Percentiles rank a stretch among this genome's conserved stretches.
These are phyloP conservation scores for Rubia occidens DNA, from an alignment of 305 asterid genomes.

Conservation along the genomic window DNA sequence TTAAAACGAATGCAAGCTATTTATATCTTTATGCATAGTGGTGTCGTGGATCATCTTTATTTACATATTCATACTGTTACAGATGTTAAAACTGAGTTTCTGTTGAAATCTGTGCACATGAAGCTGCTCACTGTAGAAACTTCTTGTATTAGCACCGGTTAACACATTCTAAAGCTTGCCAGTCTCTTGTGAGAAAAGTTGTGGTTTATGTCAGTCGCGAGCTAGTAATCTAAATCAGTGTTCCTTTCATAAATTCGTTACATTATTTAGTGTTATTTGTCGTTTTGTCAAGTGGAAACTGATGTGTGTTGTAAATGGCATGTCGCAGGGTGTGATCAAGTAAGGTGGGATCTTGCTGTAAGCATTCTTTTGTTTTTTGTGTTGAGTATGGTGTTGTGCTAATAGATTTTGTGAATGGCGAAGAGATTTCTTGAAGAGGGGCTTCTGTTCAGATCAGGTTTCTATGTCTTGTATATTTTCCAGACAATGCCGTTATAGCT, in stretches of 20 bases:
- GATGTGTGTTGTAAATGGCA: constrained; percentile 12
- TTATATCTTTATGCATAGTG: not conserved
- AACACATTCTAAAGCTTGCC: not conserved
- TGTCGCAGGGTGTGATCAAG: constrained; percentile 38
- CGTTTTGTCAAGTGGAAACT: constrained; percentile 14
- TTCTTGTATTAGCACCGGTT: not conserved
- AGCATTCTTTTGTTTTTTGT: constrained; percentile 51
- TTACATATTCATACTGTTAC: not conserved
- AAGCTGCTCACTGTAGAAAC: not conserved
- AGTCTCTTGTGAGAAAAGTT: not conserved
- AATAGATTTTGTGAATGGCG: constrained; percentile 24
- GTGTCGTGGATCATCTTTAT: not conserved
- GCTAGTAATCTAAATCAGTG: not conserved
- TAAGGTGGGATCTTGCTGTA: constrained; percentile 30
- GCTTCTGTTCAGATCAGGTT: constrained; percentile 21
- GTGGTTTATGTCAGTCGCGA: not conserved
- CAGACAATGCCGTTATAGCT: constrained; percentile 27
- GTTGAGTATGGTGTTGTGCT: constrained; percentile 36
- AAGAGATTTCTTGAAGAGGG: constrained; percentile 30
- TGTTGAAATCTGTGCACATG: not conserved
- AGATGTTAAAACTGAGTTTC: not conserved
- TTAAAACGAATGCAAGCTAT: not conserved
- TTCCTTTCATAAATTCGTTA: not conserved
- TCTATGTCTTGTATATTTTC: constrained; percentile 37
- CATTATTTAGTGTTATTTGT: not conserved